These are phyloP conservation scores for Peterozyma xylosa DNA, from an alignment of 805 yeast genomes.

Conservation along the genomic window DNA sequence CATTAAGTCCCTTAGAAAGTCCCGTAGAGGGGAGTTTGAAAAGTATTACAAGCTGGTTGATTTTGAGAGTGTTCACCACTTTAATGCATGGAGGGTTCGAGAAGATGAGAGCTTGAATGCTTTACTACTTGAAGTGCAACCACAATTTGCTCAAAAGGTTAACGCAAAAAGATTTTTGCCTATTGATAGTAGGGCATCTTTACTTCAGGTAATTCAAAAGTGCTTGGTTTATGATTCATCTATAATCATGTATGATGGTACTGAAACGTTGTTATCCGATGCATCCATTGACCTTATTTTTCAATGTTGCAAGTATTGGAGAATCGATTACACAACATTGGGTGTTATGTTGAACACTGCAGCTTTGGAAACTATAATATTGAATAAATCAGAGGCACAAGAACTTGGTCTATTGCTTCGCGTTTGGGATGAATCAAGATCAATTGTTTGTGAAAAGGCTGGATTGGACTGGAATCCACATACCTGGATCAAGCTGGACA, in stretches of 20 bases:
- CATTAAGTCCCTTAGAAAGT: too few relatives aligned
- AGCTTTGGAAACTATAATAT: too few relatives aligned
- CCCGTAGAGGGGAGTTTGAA: too few relatives aligned
- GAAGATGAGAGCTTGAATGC: too few relatives aligned
- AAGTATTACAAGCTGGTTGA: too few relatives aligned
- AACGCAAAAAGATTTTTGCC: constrained; percentile 25
- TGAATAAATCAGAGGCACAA: too few relatives aligned
- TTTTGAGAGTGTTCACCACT: too few relatives aligned
- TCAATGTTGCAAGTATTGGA: constrained; percentile 49
- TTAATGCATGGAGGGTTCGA: too few relatives aligned
- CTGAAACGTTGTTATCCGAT: constrained; percentile 26
- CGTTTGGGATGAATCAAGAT: background rate
- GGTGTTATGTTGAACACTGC: too few relatives aligned
- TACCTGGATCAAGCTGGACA: background rate
- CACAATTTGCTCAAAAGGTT: too few relatives aligned
- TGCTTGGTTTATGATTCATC: constrained; percentile 31
- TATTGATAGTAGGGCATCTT: constrained; percentile 29
- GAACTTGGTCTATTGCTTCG: too few relatives aligned
- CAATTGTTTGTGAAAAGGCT: background rate
- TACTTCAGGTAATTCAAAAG: constrained; percentile 29
- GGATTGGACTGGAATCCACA: background rate
- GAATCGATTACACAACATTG: constrained; percentile 28
- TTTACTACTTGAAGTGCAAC: too few relatives aligned
- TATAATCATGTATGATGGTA: background rate
- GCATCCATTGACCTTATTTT: constrained; percentile 33